These are phyloP conservation scores for Neltuma alba DNA, from an alignment of 306 rosid species.

Conservation along the genomic window DNA sequence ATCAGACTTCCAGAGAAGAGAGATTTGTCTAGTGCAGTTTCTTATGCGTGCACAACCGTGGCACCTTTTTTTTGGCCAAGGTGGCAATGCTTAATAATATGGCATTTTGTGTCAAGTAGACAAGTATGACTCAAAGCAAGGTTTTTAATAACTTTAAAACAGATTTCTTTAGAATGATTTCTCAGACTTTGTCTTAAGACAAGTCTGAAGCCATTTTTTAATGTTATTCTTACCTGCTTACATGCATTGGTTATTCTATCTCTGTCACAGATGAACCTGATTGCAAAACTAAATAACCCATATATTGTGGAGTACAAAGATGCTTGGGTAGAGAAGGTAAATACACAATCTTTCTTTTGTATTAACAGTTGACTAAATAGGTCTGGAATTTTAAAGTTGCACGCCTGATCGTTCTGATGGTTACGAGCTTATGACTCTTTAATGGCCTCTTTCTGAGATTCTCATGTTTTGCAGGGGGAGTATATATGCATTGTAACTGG, in stretches of 20 bases:
- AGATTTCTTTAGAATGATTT: constrained; percentile 19
- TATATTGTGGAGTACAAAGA: constrained; percentile 94
- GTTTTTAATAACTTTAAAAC: constrained; percentile 22
- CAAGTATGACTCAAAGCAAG: constrained; percentile 15
- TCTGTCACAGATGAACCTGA: constrained; percentile 77
- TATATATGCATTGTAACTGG: constrained; percentile 75
- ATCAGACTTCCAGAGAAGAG: constrained; percentile 11
- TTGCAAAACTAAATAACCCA: constrained; percentile 82
- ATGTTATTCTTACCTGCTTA: constrained; percentile 21
- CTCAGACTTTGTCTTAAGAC: constrained; percentile 9
- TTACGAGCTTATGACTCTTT: constrained; percentile 24
- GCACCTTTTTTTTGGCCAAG: not conserved
- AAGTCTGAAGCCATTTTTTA: constrained; percentile 1
- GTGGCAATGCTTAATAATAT: constrained; percentile 7
- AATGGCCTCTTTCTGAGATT: constrained; percentile 32
- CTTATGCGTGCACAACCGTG: constrained; percentile 5
- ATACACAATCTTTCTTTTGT: not conserved
- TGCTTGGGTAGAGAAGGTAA: constrained; percentile 99
- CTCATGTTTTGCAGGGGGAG: constrained; percentile 63
- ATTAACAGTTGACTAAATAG: constrained; percentile 11
- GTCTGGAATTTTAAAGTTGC: constrained; percentile 19
- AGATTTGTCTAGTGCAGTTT: constrained; percentile 5
- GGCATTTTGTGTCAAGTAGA: constrained; percentile 22
- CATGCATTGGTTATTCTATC: constrained; percentile 2
- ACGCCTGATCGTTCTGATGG: constrained; percentile 3